Conservation (phyloP, 805 yeast species). For the Ogataea kodamae region DNA sequence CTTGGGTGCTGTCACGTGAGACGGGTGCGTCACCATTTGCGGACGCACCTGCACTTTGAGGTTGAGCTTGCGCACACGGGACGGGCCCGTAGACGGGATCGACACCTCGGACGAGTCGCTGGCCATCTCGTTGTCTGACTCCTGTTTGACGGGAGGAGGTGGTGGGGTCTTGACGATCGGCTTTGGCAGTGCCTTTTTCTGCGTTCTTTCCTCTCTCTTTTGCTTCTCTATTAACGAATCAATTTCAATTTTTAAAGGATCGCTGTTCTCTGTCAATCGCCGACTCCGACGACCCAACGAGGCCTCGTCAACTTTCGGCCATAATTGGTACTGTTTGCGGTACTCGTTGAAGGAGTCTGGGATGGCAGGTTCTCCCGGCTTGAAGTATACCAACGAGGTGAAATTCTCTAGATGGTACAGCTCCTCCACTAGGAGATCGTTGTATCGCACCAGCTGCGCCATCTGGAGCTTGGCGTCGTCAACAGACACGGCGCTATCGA, state of each 20-base stretch:
- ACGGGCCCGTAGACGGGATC: constrained; percentile 22
- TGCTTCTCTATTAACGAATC: constrained; percentile 14
- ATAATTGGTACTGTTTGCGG: constrained; percentile 34
- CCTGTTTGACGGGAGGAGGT: constrained; percentile 4
- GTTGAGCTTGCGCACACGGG: constrained; percentile 22
- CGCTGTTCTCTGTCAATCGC: constrained; percentile 22
- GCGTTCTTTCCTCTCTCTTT: not conserved
- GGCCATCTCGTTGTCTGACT: constrained; percentile 3
- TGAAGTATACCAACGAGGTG: constrained; percentile 58
- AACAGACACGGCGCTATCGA: no score
- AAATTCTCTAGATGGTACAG: constrained; percentile 60
- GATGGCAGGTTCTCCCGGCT: constrained; percentile 44
- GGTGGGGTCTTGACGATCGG: constrained; percentile 1
- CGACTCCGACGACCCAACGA: constrained; percentile 27
- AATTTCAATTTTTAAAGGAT: constrained; percentile 25
- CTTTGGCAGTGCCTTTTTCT: constrained; percentile 2
- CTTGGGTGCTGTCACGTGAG: constrained; percentile 47
- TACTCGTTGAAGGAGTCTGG: constrained; percentile 34
- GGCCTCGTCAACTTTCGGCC: constrained; percentile 33
- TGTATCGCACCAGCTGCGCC: constrained; percentile 42
- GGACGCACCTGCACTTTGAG: constrained; percentile 38
- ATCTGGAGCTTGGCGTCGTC: constrained; percentile 30
- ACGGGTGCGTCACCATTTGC: constrained; percentile 57
- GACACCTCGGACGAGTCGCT: constrained; percentile 19
- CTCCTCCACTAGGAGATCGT: constrained; percentile 53